These are phyloP conservation scores for Kwoniella europaea DNA, from an alignment of 768 basidiomycete species.

Conservation along the genomic window DNA sequence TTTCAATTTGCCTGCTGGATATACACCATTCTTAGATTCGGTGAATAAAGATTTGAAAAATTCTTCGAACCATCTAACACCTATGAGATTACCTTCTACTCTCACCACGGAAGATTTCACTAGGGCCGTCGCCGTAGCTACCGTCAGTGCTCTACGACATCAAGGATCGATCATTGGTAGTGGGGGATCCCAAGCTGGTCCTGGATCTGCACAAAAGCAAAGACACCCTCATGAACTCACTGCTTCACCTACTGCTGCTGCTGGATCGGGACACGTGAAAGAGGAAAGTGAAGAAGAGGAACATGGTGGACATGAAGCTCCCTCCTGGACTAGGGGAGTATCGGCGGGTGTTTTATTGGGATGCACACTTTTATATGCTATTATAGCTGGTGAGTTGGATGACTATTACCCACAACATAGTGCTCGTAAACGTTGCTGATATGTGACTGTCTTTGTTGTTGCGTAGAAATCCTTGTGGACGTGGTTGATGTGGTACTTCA, in stretches of 20 bases:
- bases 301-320: slow-evolving; percentile 88
- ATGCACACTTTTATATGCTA: slow-evolving; percentile 90
- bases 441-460: no score
- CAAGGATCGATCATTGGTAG: slow-evolving; percentile 61
- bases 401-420: not conserved
- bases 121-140: slow-evolving; percentile 89
- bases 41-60: slow-evolving; percentile 39
- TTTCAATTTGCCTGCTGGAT: slow-evolving; percentile 59
- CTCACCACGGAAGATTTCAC: slow-evolving; percentile 88
- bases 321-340: slow-evolving; percentile 88
- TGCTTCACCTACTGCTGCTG: no score
- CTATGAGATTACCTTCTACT: slow-evolving; percentile 64
- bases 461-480: slow-evolving; percentile 88
- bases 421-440: slow-evolving; percentile 3
- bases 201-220: slow-evolving; percentile 25
- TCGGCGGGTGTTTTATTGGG: slow-evolving; percentile 86
- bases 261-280: slow-evolving; percentile 34
- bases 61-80: slow-evolving; percentile 39
- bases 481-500: slow-evolving; percentile 92
- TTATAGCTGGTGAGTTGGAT: slow-evolving; percentile 81
- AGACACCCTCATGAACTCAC: slow-evolving; percentile 4
- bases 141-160: slow-evolving; percentile 85
- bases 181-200: slow-evolving; percentile 56
- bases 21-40: slow-evolving; percentile 52
- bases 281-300: slow-evolving; percentile 63